phyloP scores from a whole-genome alignment of 257 asterid genomes.

The Nemophila menziesii region DNA sequence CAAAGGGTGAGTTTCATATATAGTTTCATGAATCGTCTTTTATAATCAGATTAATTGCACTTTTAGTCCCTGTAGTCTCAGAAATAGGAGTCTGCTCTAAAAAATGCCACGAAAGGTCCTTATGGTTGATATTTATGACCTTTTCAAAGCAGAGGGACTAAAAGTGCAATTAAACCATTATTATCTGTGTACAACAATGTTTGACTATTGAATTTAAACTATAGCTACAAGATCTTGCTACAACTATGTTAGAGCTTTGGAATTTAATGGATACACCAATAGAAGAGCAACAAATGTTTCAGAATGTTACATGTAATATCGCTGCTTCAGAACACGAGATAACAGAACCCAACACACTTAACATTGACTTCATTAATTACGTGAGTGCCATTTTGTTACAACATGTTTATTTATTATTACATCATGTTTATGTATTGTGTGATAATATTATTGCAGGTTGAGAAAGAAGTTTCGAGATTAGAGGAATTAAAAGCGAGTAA shows the following conservation, averaged over 20 bases:
- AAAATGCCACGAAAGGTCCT: too few species aligned
- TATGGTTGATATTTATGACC: too few species aligned
- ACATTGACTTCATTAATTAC: slow-evolving; percentile 10
- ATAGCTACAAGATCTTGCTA: slow-evolving; percentile 13
- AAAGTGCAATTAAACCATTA: too few species aligned
- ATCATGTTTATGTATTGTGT: not conserved
- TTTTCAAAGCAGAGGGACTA: too few species aligned
- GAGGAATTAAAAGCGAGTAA: slow-evolving; percentile 12
- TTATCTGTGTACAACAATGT: too few species aligned
- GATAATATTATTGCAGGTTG: not conserved
- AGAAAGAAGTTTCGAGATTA: slow-evolving; percentile 11
- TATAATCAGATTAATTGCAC: too few species aligned
- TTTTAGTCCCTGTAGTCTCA: too few species aligned
- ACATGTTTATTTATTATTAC: not conserved
- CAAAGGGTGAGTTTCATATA: not conserved
- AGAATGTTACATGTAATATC: slow-evolving; percentile 8
- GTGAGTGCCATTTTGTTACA: slow-evolving; percentile 5
- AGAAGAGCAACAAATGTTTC: slow-evolving; percentile 12
- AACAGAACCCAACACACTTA: slow-evolving; percentile 8
- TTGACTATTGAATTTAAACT: too few species aligned
- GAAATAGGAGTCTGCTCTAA: too few species aligned
- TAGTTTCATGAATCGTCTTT: not conserved
- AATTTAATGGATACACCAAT: slow-evolving; percentile 14
- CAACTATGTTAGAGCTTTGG: slow-evolving; percentile 13
- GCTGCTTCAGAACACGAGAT: slow-evolving; percentile 10